Evolutionary conservation across 495 filamentous ascomycete genomes (phyloP), one percentile per base, ranked within the genome.

Genomic region (Tuber melanosporum): DNA sequence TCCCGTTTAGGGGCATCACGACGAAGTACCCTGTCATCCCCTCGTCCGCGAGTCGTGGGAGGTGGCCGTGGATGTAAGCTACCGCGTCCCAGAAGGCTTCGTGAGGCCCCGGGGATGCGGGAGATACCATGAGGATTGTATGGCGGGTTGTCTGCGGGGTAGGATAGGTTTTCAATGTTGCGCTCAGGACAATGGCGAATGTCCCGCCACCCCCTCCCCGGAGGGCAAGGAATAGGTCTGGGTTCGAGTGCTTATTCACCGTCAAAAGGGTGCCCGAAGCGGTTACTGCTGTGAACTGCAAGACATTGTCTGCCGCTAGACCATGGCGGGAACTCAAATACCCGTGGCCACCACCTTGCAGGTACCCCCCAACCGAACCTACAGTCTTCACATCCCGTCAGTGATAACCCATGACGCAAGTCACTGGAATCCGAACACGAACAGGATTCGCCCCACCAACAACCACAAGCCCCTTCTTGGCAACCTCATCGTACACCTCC

Each of bases 181-280:
- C 84, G 1, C 87, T 88, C 71, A 85, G 87, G n/a, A 91, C 85
- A 46, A 91, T 86, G 5, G 88, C 90, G 70, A 90, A 92, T 14
- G 89, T 91, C 26, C 89, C 89, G 39, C 87, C 89, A 12, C 52
- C 22, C 90, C 91, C 91, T 1, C 90, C 91, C 47, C 88, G 85
- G 57, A 92, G 85, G 8, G 91, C 91, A 90, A 89, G 92, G 82
- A 90, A 92, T 10, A 92, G 80, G 81, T 92, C 91, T 0, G 84
- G 71, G 76, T 91, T 87, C 77, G 88, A 84, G 74, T 86, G 87
- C 71, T 88, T 87, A 73, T 88, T 89, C 8, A 87, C 88, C 0
- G 84, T 87, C 44, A 91, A 72, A 26, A 89, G 85, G 1, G 88
- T 83, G 0, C 91, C 90, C 0, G 72, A 74, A 0, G 87, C 87